Evolutionary conservation across 352 stramenopile species (phyloP).

Genomic region (Pelagophyceae sp.): DNA sequence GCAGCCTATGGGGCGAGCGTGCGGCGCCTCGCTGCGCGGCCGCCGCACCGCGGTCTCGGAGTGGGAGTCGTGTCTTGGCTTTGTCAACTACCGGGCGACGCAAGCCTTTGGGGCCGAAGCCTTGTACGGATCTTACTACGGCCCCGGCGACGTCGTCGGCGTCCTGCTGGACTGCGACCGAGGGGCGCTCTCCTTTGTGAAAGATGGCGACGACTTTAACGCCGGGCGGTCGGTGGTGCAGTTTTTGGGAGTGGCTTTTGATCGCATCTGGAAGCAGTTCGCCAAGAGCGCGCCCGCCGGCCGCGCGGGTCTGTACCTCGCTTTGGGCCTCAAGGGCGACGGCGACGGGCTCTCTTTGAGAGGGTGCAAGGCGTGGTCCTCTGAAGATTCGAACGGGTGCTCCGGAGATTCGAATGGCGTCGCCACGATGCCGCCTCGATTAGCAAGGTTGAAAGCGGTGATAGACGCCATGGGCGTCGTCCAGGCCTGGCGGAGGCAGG

Average conservation of each 20-base stretch:
- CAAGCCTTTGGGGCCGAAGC: slow-evolving; percentile 59
- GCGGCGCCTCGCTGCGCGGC: slow-evolving; percentile 4
- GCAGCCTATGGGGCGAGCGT: no score
- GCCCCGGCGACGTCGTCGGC: slow-evolving; percentile 92
- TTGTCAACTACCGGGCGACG: slow-evolving; percentile 93
- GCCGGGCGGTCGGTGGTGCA: slow-evolving; percentile 49
- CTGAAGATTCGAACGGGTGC: no score
- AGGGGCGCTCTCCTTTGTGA: slow-evolving; percentile 93
- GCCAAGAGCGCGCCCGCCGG: not conserved
- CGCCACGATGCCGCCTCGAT: not conserved
- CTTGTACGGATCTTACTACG: slow-evolving; percentile 70
- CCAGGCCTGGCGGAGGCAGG: no score
- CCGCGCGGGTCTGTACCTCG: not conserved
- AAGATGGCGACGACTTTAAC: slow-evolving; percentile 65
- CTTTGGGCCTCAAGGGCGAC: slow-evolving; percentile 58
- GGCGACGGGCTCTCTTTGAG: slow-evolving; percentile 29
- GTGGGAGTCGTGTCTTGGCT: slow-evolving; percentile 78
- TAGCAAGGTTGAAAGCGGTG: not conserved
- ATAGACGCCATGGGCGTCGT: not conserved
- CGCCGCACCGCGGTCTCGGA: slow-evolving; percentile 58
- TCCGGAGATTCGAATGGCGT: no score
- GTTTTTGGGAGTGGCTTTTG: slow-evolving; percentile 90
- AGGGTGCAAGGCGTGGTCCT: not conserved
- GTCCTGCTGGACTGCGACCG: slow-evolving; percentile 96
- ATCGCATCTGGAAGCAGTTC: slow-evolving; percentile 57